Evolutionary conservation across 306 rosid genomes (phyloP), one percentile per base, ranked within the genome.

Genomic region (Begonia peltatifolia): DNA sequence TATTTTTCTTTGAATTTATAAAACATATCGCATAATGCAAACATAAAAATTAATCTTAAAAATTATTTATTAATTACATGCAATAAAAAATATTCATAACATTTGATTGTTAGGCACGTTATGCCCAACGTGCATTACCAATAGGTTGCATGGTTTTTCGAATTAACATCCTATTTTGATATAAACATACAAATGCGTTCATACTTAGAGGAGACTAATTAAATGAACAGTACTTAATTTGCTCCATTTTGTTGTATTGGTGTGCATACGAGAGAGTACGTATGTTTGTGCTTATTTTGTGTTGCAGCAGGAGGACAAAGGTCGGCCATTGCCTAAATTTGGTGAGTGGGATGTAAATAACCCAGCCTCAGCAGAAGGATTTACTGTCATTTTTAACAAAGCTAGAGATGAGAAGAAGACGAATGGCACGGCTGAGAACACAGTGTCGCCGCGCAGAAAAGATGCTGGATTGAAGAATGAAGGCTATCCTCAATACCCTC

Each of bases 341-440:
- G 96, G 96, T 2, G 90, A 83, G 68, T 87, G 96, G 96, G 92
- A 81, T 71, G 96, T 87, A 42, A 83, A 78, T 44, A 74, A 83
- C 58, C 96, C 96, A 10, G 87, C 96, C 10, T 72, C 94, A 30
- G 92, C 96, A 0, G 96, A 84, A 76, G 94, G 92, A 54, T 87
- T 76, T 62, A 84, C 94, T 4, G 83, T 87, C 17, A 87, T 84
- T 69, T 87, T 87, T 74, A 87, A 79, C 60, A 81, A 79, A 62
- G 94, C 94, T 18, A 77, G 96, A 67, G 85, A 84, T 61, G 94
- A 87, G 72, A 87, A 84, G 80, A 87, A 81, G 74, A 71, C 81
- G 22, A 75, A 47, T 16, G 48, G 47, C 15, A 41, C 68, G 23
- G 25, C 68, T 12, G 51, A 30, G 16, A 72, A 65, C 48, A 11